Evolutionary conservation across 257 asterid genomes (phyloP).

Genomic region (Solanum etuberosum): DNA sequence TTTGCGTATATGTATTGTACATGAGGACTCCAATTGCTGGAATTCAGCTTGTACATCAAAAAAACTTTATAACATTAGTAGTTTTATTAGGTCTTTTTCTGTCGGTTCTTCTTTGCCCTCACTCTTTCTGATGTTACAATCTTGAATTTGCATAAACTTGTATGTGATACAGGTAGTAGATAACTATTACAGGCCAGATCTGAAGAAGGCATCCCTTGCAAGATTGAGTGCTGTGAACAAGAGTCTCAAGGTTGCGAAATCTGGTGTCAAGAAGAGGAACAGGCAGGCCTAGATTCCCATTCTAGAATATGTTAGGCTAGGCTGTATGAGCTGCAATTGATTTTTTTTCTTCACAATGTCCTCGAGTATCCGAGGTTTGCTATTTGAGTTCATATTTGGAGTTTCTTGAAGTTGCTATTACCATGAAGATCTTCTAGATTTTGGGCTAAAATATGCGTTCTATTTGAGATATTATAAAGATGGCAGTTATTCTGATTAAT

Average conservation of each 20-base stretch:
- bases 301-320: not conserved
- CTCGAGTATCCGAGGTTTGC: not conserved
- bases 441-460: not conserved
- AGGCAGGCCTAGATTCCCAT: constrained; percentile 36
- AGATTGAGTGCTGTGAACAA: constrained; percentile 66
- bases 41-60: not conserved
- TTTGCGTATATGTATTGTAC: not conserved
- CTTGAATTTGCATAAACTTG: not conserved
- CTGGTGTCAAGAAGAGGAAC: constrained; percentile 82
- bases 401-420: not conserved
- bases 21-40: not conserved
- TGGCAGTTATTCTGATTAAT: not conserved
- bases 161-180: constrained; percentile 42
- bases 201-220: constrained; percentile 87
- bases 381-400: not conserved
- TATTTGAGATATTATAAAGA: not conserved
- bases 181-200: constrained; percentile 78
- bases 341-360: not conserved
- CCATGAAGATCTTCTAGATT: not conserved
- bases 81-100: not conserved
- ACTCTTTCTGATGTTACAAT: not conserved
- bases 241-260: constrained; percentile 82
- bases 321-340: not conserved
- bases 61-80: not conserved
- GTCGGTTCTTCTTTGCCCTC: not conserved